Evolutionary conservation across 2,329 filamentous ascomycete species (phyloP).

Genomic region (Phoma sp.): DNA sequence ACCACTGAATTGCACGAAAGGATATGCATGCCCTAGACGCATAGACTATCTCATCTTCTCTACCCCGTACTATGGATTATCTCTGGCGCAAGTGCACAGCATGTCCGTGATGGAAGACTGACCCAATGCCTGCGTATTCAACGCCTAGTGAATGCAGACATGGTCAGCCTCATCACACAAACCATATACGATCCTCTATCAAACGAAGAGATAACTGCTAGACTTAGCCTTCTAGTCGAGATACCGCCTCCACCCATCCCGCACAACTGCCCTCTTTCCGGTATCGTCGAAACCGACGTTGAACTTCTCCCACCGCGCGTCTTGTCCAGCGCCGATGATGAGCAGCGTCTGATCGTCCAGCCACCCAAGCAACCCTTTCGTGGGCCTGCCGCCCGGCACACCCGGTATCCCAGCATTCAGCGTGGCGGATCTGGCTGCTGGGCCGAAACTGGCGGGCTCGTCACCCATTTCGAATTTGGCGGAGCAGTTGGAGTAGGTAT

Average conservation of each 20-base stretch:
- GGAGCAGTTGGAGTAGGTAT: conserved; percentile 84
- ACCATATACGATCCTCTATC: neutral
- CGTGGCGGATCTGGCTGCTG: conserved; percentile 40
- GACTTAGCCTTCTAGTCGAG: conserved; percentile 49
- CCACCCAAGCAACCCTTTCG: conserved; percentile 89
- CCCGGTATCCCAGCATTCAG: conserved; percentile 58
- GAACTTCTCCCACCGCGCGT: conserved; percentile 90
- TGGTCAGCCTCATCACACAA: neutral
- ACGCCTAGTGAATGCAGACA: neutral
- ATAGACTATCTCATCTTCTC: conserved; percentile 6
- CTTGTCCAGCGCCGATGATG: conserved; percentile 78
- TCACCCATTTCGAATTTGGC: conserved; percentile 84
- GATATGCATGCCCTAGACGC: conserved; percentile 18
- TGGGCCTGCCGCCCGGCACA: conserved; percentile 64
- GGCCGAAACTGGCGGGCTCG: conserved; percentile 58
- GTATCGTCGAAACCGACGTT: conserved; percentile 58
- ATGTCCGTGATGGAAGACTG: neutral
- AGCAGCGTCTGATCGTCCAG: conserved; percentile 74
- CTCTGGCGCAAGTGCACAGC: neutral
- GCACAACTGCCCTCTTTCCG: conserved; percentile 68
- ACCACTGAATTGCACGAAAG: neutral
- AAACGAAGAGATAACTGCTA: neutral
- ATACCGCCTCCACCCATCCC: conserved; percentile 85
- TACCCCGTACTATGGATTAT: neutral
- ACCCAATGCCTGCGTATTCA: neutral